phyloP scores from a whole-genome alignment of 2,329 filamentous ascomycete species.

The Aspergillus sojae region DNA sequence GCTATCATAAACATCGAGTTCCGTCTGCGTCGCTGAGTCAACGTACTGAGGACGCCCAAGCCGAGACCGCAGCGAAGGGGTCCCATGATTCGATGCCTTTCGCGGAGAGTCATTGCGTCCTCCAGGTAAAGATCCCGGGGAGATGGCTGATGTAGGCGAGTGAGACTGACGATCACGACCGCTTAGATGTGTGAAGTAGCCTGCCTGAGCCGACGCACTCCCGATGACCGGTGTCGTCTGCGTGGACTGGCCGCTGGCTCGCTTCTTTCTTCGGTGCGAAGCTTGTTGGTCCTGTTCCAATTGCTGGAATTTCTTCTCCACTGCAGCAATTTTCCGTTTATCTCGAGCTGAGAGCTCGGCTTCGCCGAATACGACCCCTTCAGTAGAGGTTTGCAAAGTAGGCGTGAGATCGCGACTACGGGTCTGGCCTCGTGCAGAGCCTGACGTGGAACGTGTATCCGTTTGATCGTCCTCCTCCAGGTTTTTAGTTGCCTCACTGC shows the following conservation, averaged over 20 bases:
- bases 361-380: slow-evolving; percentile 37
- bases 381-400: slow-evolving; percentile 51
- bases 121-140: slow-evolving; percentile 28
- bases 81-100: slow-evolving; percentile 34
- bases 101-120: slow-evolving; percentile 32
- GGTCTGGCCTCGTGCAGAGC: slow-evolving; percentile 58
- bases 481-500: slow-evolving; percentile 58
- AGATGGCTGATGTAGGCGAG: slow-evolving; percentile 38
- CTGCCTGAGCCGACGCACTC: neutral
- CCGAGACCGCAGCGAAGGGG: slow-evolving; percentile 28
- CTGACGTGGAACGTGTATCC: slow-evolving; percentile 60
- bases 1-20: slow-evolving; percentile 43
- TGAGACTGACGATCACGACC: slow-evolving; percentile 42
- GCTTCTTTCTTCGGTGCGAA: slow-evolving; percentile 57
- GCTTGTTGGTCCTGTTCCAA: slow-evolving; percentile 60
- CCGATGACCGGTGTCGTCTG: slow-evolving; percentile 45
- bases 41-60: slow-evolving; percentile 40
- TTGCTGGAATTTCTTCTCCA: slow-evolving; percentile 64
- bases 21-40: slow-evolving; percentile 46
- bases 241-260: slow-evolving; percentile 57
- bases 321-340: slow-evolving; percentile 63
- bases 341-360: slow-evolving; percentile 64
- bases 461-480: slow-evolving; percentile 58
- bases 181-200: slow-evolving; percentile 4
- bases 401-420: slow-evolving; percentile 65